Percentiles rank a stretch among this genome's conserved stretches.
Evolutionary conservation across 352 stramenopile genomes (phyloP).

Genomic region (Vaucheria bursata): DNA sequence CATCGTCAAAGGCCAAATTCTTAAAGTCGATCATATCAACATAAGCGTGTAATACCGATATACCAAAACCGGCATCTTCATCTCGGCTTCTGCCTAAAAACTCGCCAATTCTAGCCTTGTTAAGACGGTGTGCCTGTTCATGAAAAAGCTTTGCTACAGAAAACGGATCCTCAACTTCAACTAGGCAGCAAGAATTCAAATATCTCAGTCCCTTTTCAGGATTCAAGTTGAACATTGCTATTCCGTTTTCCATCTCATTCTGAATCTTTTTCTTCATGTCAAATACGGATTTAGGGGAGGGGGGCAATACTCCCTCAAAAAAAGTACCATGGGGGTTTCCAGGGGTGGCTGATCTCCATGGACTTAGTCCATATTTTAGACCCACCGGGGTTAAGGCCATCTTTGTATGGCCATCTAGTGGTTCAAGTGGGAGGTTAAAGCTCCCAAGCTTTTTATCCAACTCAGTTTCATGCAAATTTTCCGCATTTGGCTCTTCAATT

Average conservation of each 20-base stretch:
- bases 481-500: too few species aligned
- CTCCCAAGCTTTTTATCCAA: too few species aligned
- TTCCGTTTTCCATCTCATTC: slow-evolving; percentile 88
- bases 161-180: slow-evolving; percentile 70
- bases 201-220: slow-evolving; percentile 54
- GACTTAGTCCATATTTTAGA: neutral
- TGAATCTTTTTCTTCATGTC: slow-evolving; percentile 89
- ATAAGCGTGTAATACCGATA: slow-evolving; percentile 81
- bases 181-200: slow-evolving; percentile 60
- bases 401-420: neutral
- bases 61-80: too few species aligned
- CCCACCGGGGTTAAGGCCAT: neutral
- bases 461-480: too few species aligned
- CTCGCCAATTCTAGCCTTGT: slow-evolving; percentile 73
- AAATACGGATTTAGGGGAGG: slow-evolving; percentile 64
- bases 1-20: slow-evolving; percentile 79
- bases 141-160: slow-evolving; percentile 87
- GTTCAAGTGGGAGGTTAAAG: too few species aligned
- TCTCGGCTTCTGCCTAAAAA: slow-evolving; percentile 35
- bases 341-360: neutral
- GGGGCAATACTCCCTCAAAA: neutral
- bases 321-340: too few species aligned
- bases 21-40: slow-evolving; percentile 90
- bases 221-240: slow-evolving; percentile 91
- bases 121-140: slow-evolving; percentile 76